phyloP scores from a whole-genome alignment of 2,329 filamentous ascomycete genomes.

The Fusarium proliferatum region DNA sequence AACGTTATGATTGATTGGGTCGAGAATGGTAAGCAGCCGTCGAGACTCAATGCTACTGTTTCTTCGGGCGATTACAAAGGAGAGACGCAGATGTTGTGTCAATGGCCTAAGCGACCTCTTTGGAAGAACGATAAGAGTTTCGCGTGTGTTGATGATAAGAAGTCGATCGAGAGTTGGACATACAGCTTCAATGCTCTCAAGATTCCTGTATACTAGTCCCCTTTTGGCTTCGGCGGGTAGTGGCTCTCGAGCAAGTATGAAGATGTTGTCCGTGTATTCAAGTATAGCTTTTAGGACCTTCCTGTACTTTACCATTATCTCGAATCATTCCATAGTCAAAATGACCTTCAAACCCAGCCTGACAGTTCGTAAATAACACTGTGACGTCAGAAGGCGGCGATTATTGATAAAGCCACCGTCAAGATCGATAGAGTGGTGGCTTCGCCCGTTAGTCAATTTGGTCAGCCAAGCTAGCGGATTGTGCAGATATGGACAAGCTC shows the following conservation, averaged over 20 bases:
- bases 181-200: neutral
- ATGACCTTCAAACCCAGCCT: neutral
- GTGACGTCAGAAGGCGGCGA: no score
- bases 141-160: neutral
- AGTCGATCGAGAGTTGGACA: neutral
- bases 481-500: neutral
- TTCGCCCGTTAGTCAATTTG: no score
- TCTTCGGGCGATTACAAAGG: neutral
- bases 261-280: neutral
- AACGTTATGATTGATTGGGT: conserved; percentile 7
- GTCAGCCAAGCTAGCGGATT: neutral
- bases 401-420: neutral
- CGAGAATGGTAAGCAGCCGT: neutral
- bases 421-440: no score
- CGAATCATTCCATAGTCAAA: neutral
- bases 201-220: neutral
- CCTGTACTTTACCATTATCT: neutral
- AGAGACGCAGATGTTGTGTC: conserved; percentile 7
- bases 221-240: no score
- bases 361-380: neutral
- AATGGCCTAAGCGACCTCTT: neutral
- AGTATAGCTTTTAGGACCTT: neutral
- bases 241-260: neutral
- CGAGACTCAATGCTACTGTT: neutral
- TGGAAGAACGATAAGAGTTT: neutral